Conservation (phyloP, 2,329 filamentous ascomycete genomes). For the Cordyceps militaris region DNA sequence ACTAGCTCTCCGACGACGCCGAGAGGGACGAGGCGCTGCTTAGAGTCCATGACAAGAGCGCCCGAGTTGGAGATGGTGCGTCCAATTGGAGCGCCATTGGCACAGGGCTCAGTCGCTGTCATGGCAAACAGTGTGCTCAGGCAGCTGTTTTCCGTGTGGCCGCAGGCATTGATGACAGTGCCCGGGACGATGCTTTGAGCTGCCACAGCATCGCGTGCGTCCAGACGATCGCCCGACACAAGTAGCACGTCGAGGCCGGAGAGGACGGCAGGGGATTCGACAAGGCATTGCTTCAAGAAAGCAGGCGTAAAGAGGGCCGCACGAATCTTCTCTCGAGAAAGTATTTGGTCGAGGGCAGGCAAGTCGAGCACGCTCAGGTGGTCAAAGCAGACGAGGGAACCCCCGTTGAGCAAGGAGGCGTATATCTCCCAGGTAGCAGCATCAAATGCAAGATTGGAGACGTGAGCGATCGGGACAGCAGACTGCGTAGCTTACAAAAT, state of each 20-base stretch:
- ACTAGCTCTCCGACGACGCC: conserved; percentile 22
- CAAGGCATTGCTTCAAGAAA: conserved; percentile 14
- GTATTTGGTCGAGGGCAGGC: not conserved
- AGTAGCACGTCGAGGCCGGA: conserved; percentile 29
- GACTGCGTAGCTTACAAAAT: not conserved
- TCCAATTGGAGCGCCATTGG: conserved; percentile 20
- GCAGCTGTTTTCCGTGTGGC: conserved; percentile 20
- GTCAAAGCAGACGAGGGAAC: conserved; percentile 15
- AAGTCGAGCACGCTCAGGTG: conserved; percentile 6
- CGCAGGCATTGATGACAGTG: conserved; percentile 18
- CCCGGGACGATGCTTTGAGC: conserved; percentile 1
- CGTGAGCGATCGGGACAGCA: conserved; percentile 5
- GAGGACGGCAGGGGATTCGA: conserved; percentile 29
- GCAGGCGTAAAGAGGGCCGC: conserved; percentile 22
- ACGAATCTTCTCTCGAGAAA: conserved; percentile 27
- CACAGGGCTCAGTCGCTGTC: not conserved
- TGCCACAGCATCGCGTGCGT: conserved; percentile 1
- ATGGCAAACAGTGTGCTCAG: conserved; percentile 16
- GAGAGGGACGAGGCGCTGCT: conserved; percentile 16
- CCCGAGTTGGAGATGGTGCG: conserved; percentile 19
- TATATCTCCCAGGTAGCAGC: conserved; percentile 15
- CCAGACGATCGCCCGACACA: conserved; percentile 25
- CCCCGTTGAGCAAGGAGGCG: conserved; percentile 15
- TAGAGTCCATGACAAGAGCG: conserved; percentile 16
- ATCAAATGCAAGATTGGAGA: conserved; percentile 16